A percentile compares a stretch with the other conserved stretches of the same genome.
Evolutionary conservation across 495 filamentous ascomycete genomes (phyloP).

Genomic region (Tuber borchii): DNA sequence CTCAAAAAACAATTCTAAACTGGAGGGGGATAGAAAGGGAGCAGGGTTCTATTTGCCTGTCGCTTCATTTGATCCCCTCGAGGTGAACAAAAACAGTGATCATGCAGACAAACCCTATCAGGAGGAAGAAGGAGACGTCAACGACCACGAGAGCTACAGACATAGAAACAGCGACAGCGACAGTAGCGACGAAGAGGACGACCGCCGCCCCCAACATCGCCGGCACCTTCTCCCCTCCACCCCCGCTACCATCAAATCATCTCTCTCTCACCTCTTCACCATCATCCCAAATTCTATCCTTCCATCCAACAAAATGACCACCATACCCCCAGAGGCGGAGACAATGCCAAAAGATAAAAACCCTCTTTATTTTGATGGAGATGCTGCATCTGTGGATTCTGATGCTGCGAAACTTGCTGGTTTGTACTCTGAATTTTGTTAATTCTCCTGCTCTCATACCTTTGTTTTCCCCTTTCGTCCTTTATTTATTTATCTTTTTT

Average conservation of each 20-base stretch:
- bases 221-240: not conserved
- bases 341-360: not conserved
- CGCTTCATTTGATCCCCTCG: not conserved
- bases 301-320: not conserved
- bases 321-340: not conserved
- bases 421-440: constrained; percentile 11
- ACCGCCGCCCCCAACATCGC: not conserved
- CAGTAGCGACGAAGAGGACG: not conserved
- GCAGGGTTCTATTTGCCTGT: not conserved
- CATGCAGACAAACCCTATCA: not conserved
- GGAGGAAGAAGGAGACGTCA: not conserved
- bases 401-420: constrained; percentile 41
- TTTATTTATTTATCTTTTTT: constrained; percentile 6
- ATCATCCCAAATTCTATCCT: not conserved
- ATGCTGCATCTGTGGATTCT: constrained; percentile 23
- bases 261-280: not conserved
- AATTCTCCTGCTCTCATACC: not conserved
- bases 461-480: not conserved
- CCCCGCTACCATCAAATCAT: not conserved
- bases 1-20: not conserved
- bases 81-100: not conserved
- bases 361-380: constrained; percentile 3
- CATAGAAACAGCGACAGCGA: not conserved
- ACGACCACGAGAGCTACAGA: not conserved
- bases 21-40: not conserved